Evolutionary conservation across 805 yeast genomes (phyloP).

Genomic region (Starmerella sirachaensis): DNA sequence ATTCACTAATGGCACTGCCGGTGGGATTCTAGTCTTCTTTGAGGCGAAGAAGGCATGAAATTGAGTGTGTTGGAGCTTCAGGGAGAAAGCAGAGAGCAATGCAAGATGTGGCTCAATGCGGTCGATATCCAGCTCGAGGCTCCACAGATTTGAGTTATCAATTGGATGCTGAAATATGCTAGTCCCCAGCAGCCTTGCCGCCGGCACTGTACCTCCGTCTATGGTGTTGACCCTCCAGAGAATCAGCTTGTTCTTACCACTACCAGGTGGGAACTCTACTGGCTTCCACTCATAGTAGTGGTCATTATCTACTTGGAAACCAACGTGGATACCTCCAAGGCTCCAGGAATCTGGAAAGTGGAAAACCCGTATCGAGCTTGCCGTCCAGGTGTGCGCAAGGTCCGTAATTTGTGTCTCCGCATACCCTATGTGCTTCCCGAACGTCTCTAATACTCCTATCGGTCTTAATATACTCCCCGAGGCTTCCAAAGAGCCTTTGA

Average conservation of each 20-base stretch:
- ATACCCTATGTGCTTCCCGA: slow-evolving; percentile 7
- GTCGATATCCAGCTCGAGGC: slow-evolving; percentile 22
- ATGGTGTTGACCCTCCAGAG: slow-evolving; percentile 18
- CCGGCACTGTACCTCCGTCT: slow-evolving; percentile 10
- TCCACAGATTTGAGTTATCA: slow-evolving; percentile 19
- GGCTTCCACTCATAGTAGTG: slow-evolving; percentile 20
- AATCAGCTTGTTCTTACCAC: slow-evolving; percentile 9
- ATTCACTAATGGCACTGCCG: slow-evolving; percentile 14
- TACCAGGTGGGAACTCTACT: slow-evolving; percentile 10
- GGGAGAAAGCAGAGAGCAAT: slow-evolving; percentile 22
- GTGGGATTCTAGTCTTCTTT: not conserved
- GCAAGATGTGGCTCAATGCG: slow-evolving; percentile 21
- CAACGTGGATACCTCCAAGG: slow-evolving; percentile 12
- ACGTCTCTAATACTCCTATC: slow-evolving; percentile 20
- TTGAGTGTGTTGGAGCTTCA: slow-evolving; percentile 13
- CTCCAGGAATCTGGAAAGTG: slow-evolving; percentile 14
- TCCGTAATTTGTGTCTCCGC: slow-evolving; percentile 21
- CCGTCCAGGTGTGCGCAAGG: slow-evolving; percentile 9
- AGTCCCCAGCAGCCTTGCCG: slow-evolving; percentile 15
- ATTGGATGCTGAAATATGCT: slow-evolving; percentile 21
- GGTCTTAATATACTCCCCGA: slow-evolving; percentile 19
- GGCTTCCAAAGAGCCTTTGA: slow-evolving; percentile 1
- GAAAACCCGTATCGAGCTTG: slow-evolving; percentile 4
- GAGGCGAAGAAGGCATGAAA: slow-evolving; percentile 12
- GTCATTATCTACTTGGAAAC: slow-evolving; percentile 16